Conservation (phyloP, 352 stramenopile genomes). For the Phytophthora europaea region DNA sequence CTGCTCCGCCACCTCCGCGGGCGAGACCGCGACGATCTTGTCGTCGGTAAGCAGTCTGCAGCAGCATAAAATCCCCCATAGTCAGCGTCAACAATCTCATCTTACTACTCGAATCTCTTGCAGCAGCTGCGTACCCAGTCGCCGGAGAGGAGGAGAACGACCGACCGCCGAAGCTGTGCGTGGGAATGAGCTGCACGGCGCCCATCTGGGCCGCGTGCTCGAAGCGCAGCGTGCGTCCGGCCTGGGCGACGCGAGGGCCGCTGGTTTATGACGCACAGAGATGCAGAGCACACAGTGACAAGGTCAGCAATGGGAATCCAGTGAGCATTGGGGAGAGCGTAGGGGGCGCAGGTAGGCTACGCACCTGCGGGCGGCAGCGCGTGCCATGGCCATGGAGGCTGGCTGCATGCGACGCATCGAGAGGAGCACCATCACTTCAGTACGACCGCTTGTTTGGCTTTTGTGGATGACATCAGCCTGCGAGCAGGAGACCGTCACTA, state of each 20-base stretch:
- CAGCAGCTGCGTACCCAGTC: slow-evolving; percentile 42
- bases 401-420: slow-evolving; percentile 75
- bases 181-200: slow-evolving; percentile 60
- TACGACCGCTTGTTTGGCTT: slow-evolving; percentile 24
- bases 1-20: slow-evolving; percentile 55
- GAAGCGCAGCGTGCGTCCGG: slow-evolving; percentile 47
- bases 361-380: slow-evolving; percentile 41
- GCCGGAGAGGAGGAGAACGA: slow-evolving; percentile 71
- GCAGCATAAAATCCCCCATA: background rate
- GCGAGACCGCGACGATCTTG: slow-evolving; percentile 52
- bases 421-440: slow-evolving; percentile 60
- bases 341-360: background rate
- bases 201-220: slow-evolving; percentile 48
- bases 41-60: slow-evolving; percentile 56
- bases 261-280: slow-evolving; percentile 21
- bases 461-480: slow-evolving; percentile 32
- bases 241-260: slow-evolving; percentile 37
- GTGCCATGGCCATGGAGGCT: slow-evolving; percentile 41
- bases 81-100: background rate
- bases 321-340: background rate
- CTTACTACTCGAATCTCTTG: background rate
- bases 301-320: background rate
- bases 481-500: slow-evolving; percentile 32
- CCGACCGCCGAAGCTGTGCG: slow-evolving; percentile 53
- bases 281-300: background rate